Evolutionary conservation across 78 protist genomes (phyloP).

Genomic region (Creolimax fragrantissima): DNA sequence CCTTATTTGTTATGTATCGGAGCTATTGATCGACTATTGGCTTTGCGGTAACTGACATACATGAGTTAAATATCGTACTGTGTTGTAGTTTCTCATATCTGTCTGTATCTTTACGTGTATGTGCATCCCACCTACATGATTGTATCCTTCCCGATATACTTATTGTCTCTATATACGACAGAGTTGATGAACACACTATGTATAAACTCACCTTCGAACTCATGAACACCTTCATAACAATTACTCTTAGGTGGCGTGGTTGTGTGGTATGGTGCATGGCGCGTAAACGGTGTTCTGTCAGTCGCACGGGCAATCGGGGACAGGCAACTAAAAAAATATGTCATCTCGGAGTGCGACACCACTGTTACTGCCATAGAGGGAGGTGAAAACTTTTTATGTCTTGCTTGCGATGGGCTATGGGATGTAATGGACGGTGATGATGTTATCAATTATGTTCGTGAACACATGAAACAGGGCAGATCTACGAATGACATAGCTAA

Average conservation of each 20-base stretch:
- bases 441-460: constrained; percentile 8
- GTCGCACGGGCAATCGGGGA: constrained; percentile 30
- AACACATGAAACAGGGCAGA: background rate
- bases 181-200: no score
- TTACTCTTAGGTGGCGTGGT: constrained; percentile 29
- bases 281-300: constrained; percentile 23
- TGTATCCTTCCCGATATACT: no score
- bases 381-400: constrained; percentile 31
- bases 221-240: no score
- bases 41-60: no score
- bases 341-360: background rate
- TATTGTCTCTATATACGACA: no score
- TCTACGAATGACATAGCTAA: background rate
- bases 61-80: no score
- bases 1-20: no score
- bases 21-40: no score
- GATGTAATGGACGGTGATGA: constrained; percentile 31
- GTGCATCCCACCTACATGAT: no score
- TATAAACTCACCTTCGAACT: no score
- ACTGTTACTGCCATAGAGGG: background rate
- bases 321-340: background rate
- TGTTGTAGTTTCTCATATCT: no score
- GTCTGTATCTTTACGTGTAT: no score
- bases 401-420: constrained; percentile 56
- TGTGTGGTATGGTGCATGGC: constrained; percentile 24